Evolutionary conservation across 106 monocot species (phyloP).

Genomic region (Gastrodia elata): DNA sequence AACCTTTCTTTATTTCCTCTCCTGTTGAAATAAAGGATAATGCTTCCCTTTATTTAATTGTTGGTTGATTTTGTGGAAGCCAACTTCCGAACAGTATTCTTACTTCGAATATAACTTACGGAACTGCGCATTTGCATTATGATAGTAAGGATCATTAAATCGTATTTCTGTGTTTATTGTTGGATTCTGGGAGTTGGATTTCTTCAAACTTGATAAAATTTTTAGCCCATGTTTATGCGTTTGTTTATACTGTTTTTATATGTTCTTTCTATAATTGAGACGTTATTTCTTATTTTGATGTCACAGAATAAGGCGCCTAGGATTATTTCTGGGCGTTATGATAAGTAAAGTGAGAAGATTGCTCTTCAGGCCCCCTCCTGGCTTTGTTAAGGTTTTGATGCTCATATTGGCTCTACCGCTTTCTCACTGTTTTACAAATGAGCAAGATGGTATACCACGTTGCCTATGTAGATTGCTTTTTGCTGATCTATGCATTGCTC

Average conservation of each 20-base stretch:
- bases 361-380: not conserved
- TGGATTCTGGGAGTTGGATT: not conserved
- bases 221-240: not conserved
- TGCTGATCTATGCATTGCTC: not conserved
- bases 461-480: not conserved
- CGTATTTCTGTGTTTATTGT: not conserved
- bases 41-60: not conserved
- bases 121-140: not conserved
- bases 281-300: not conserved
- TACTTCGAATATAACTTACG: not conserved
- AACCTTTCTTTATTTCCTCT: not conserved
- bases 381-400: constrained; percentile 8
- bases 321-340: not conserved
- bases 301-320: constrained; percentile 3
- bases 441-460: constrained; percentile 36
- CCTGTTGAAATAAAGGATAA: not conserved
- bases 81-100: not conserved
- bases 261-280: not conserved
- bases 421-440: constrained; percentile 19
- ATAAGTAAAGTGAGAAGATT: not conserved
- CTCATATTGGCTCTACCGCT: constrained; percentile 15
- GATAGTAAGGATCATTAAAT: not conserved
- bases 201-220: not conserved
- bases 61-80: not conserved
- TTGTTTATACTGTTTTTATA: not conserved